phyloP scores from a whole-genome alignment of 148 eudicot species.

The Diospyros kaki region DNA sequence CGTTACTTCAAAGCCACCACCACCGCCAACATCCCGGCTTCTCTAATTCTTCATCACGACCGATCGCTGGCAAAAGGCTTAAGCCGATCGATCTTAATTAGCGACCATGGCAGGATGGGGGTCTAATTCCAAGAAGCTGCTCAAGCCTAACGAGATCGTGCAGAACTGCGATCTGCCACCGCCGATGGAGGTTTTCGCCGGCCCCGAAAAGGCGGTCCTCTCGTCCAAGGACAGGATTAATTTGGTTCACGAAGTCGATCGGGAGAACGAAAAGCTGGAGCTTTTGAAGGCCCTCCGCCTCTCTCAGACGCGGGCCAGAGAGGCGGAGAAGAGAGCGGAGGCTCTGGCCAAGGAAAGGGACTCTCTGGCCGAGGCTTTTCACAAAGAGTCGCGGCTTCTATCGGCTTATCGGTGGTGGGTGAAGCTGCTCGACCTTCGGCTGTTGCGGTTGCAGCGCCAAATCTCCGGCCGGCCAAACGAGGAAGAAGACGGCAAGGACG shows the following conservation, averaged over 20 bases:
- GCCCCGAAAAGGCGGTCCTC: constrained; percentile 6
- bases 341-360: constrained; percentile 35
- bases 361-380: constrained; percentile 19
- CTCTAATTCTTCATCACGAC: too few species aligned
- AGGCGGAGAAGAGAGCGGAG: constrained; percentile 44
- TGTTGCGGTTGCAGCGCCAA: constrained; percentile 12
- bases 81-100: too few species aligned
- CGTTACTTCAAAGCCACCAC: too few species aligned
- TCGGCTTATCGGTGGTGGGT: constrained; percentile 43
- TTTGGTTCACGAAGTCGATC: neutral
- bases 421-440: constrained; percentile 41
- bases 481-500: constrained; percentile 19
- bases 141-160: constrained; percentile 6
- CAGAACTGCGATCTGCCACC: constrained; percentile 62
- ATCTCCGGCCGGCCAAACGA: neutral
- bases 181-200: constrained; percentile 30
- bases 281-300: constrained; percentile 49
- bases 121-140: too few species aligned
- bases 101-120: too few species aligned
- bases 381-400: constrained; percentile 35
- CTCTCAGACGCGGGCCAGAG: constrained; percentile 68
- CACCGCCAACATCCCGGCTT: too few species aligned
- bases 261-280: constrained; percentile 28
- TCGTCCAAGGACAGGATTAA: constrained; percentile 13
- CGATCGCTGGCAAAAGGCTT: too few species aligned